phyloP scores from a whole-genome alignment of 352 stramenopile genomes.

The Globisporangium cederbergense region DNA sequence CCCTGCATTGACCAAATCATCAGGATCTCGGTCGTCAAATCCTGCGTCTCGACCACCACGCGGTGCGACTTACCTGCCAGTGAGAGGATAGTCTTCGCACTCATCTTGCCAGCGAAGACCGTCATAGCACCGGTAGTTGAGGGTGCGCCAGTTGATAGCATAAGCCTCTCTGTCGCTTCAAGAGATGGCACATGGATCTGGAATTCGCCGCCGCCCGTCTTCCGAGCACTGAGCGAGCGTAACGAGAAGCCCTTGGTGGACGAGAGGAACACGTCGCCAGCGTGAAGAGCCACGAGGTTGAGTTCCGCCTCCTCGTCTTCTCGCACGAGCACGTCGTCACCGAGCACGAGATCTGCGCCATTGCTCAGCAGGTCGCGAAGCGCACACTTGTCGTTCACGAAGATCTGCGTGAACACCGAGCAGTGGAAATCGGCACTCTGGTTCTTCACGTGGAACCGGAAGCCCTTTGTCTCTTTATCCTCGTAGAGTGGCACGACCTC shows the following conservation, averaged over 20 bases:
- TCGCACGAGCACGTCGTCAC: conserved; percentile 8
- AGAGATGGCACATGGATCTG: not conserved
- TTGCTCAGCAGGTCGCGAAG: not conserved
- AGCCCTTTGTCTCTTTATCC: not conserved
- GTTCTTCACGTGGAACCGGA: conserved; percentile 5
- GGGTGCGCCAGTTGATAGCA: not conserved
- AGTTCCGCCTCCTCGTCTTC: not conserved
- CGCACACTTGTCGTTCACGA: not conserved
- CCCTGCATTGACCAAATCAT: conserved; percentile 8
- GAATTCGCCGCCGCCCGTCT: not conserved
- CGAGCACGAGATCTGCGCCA: not conserved
- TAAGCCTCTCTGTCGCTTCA: not conserved
- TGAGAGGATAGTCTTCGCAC: not conserved
- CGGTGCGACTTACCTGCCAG: not conserved
- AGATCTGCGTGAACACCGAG: conserved; percentile 4
- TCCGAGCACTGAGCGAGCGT: not conserved
- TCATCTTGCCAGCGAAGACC: not conserved
- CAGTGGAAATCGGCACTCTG: not conserved
- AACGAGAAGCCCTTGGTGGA: conserved; percentile 2
- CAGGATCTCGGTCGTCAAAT: conserved; percentile 9
- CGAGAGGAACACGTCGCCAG: conserved; percentile 2
- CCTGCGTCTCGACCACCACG: not conserved
- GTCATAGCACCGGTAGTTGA: not conserved
- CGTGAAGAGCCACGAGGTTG: not conserved
- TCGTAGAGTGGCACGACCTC: conserved; percentile 3